phyloP scores from a whole-genome alignment of 352 stramenopile species.

The Globisporangium polare region DNA sequence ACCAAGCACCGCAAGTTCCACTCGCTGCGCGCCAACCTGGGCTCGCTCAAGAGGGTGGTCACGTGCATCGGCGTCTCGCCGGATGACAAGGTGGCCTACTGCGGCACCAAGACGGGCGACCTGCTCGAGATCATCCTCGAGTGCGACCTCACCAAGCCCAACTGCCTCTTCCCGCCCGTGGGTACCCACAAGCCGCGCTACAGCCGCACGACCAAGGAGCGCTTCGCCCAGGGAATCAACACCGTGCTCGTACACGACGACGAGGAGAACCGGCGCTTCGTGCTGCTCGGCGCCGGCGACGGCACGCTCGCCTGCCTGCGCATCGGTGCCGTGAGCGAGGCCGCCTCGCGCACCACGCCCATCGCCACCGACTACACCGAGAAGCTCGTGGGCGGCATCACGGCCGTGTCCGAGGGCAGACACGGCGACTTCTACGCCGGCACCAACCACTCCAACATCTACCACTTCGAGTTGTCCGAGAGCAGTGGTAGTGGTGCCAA shows the following conservation, averaged over 20 bases:
- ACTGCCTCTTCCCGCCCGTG: constrained; percentile 72
- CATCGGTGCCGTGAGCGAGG: constrained; percentile 52
- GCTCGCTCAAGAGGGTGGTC: constrained; percentile 92
- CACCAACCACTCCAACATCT: constrained; percentile 94
- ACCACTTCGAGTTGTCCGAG: constrained; percentile 69
- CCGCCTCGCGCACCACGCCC: constrained; percentile 57
- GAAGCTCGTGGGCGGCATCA: constrained; percentile 90
- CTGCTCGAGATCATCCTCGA: constrained; percentile 94
- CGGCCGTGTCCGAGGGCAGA: constrained; percentile 83
- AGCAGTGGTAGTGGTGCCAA: too few relatives aligned
- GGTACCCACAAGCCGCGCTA: constrained; percentile 85
- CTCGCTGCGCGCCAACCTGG: constrained; percentile 90
- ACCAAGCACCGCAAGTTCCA: constrained; percentile 92
- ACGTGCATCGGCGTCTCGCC: constrained; percentile 90
- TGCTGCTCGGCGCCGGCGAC: constrained; percentile 91
- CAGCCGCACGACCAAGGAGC: constrained; percentile 87
- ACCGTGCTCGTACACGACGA: constrained; percentile 86
- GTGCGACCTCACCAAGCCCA: constrained; percentile 91
- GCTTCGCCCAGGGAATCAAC: constrained; percentile 91
- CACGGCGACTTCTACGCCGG: constrained; percentile 88
- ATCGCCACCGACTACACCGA: constrained; percentile 67
- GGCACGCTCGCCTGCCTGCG: constrained; percentile 89
- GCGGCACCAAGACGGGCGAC: constrained; percentile 94
- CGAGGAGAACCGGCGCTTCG: constrained; percentile 81
- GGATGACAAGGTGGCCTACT: constrained; percentile 93